Evolutionary conservation across 164 flowering plant species (phyloP), one percentile per base, ranked within the genome.

Genomic region (Aristolochia contorta): DNA sequence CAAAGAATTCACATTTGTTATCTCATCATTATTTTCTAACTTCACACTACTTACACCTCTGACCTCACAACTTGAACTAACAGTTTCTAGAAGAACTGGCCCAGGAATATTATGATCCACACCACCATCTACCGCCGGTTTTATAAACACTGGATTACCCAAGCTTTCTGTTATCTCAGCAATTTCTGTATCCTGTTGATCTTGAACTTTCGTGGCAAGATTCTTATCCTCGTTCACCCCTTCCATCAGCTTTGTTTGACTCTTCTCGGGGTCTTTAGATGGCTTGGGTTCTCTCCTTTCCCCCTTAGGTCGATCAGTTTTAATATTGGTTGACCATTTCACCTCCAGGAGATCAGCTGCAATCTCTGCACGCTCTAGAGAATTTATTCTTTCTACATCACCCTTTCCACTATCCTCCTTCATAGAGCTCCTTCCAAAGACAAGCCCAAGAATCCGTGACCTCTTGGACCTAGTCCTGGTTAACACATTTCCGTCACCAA

Each of bases 321-420:
- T 19, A 57, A 87, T 82, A 78, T 76, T 86, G 18, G 98, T 93
- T 25, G 96, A 86, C 98, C 98, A 93, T 54, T 76, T 79, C 56
- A 82, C 60, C 48, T 93, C 98, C 80, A 89, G 75, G 52, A 93
- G 85, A 50, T 90, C 81, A 30, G 97, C 96, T 22, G 96, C 94
- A 62, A 86, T 72, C 78, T 89, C 91, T 41, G 97, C 96, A 23
- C 90, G 68, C 64, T 93, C 97, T 74, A 89, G 65, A 0, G 95
- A 85, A 58, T 51, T 75, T 16, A 46, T 47, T 70, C 91, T 82
- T 5, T 41, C 59, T 41, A 75, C 52, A 21, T 43, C 71, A 49
- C 37, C 76, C 64, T 48, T 61, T 4, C 64, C 82, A 41, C 53
- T 45, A 18, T 70, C 72, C 16, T 65, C 79, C 68, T 72, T 78